Percentiles rank a stretch among this genome's conserved stretches.
Conservation (phyloP, 441 rosid genomes). For the Pelargonium fulgidum region DNA sequence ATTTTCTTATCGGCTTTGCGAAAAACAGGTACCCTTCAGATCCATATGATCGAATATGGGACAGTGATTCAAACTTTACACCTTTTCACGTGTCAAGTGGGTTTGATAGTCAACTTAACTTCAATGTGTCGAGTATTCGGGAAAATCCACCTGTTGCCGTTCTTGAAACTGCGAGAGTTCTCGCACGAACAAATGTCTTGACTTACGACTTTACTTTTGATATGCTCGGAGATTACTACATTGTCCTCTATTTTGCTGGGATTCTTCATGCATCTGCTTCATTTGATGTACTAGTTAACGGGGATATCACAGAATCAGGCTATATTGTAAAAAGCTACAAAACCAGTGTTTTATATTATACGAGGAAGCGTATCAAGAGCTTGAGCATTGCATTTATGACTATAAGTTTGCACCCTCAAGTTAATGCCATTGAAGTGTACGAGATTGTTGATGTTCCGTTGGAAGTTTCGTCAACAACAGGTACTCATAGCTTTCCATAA, state of each 20-base stretch:
- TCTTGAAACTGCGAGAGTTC: constrained; percentile 70
- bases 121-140: constrained; percentile 31
- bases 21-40: constrained; percentile 65
- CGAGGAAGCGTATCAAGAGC: constrained; percentile 31
- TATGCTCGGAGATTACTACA: constrained; percentile 46
- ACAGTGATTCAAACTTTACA: constrained; percentile 53
- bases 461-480: constrained; percentile 85
- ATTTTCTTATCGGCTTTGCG: constrained; percentile 13
- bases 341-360: constrained; percentile 42
- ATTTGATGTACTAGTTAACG: constrained; percentile 54
- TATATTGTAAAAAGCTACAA: constrained; percentile 46
- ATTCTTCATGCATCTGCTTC: constrained; percentile 68
- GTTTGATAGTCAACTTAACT: constrained; percentile 29
- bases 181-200: constrained; percentile 45
- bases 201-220: constrained; percentile 50
- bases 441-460: constrained; percentile 54
- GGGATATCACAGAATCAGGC: constrained; percentile 39
- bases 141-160: constrained; percentile 67
- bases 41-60: constrained; percentile 88
- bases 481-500: constrained; percentile 23
- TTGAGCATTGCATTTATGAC: constrained; percentile 60
- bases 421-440: constrained; percentile 69
- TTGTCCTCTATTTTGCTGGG: constrained; percentile 74
- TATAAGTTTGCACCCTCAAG: constrained; percentile 51
- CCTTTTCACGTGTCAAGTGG: constrained; percentile 51